These are phyloP conservation scores for Fusarium pininemorale DNA, from an alignment of 2,329 filamentous ascomycete genomes.

Conservation along the genomic window DNA sequence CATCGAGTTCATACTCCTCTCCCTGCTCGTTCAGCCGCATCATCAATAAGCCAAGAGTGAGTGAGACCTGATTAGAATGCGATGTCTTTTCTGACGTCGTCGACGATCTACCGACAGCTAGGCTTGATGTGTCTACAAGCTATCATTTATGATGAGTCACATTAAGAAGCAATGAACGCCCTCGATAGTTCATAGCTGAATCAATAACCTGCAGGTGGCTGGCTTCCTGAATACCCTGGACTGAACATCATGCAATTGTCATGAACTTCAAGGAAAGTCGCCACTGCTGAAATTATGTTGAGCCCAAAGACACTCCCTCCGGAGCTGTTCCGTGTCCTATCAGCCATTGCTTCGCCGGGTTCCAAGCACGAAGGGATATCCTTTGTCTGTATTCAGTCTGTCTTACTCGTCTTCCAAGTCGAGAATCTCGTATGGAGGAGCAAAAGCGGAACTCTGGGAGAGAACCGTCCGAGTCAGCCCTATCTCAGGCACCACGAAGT, in stretches of 20 bases:
- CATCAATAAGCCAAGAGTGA: neutral
- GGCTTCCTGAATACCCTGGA: neutral
- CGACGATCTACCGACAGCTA: neutral
- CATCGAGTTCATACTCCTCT: neutral
- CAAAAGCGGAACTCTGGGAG: neutral
- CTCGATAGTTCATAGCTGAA: neutral
- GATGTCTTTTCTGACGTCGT: neutral
- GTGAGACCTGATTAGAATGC: neutral
- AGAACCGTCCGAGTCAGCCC: constrained; percentile 12
- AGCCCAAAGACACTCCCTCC: neutral
- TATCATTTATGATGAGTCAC: constrained; percentile 7
- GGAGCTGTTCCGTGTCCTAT: neutral
- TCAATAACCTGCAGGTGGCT: neutral
- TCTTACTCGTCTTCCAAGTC: neutral
- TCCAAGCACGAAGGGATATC: neutral
- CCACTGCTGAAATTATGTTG: neutral
- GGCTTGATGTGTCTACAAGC: neutral
- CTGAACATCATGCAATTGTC: neutral
- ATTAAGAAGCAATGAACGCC: neutral
- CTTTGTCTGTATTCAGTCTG: neutral
- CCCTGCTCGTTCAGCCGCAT: neutral
- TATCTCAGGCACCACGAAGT: constrained; percentile 4
- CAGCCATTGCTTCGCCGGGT: neutral
- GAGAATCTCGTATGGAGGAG: neutral
- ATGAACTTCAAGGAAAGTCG: neutral